Percentiles rank a stretch among this genome's conserved stretches.
Conservation (phyloP, 768 basidiomycete genomes). For the Boletus sp. region DNA sequence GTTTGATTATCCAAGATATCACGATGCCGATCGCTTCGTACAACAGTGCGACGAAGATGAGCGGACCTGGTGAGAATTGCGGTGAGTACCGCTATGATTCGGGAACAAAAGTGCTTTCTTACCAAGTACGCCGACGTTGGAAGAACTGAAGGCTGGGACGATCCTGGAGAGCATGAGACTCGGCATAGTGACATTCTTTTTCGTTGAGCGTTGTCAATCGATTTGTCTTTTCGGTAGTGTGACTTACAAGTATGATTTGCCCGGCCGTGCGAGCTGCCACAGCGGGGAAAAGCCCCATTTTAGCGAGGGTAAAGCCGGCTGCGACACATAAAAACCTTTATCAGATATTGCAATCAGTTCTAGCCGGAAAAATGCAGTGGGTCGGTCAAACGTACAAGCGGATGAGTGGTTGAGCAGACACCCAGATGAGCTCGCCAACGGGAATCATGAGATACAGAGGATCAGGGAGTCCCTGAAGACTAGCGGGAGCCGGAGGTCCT, state of each 20-base stretch:
- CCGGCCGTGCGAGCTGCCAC: constrained; percentile 59
- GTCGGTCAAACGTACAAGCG: constrained; percentile 46
- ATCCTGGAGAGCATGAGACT: constrained; percentile 72
- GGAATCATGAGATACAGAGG: constrained; percentile 22
- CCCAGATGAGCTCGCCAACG: constrained; percentile 56
- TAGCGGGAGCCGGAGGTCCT: neutral
- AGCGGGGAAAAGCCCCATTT: constrained; percentile 56
- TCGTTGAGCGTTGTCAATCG: neutral
- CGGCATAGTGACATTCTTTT: constrained; percentile 57
- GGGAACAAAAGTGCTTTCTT: constrained; percentile 8
- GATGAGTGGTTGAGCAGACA: constrained; percentile 57
- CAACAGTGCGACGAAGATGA: constrained; percentile 56
- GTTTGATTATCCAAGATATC: constrained; percentile 54
- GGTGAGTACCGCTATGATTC: neutral
- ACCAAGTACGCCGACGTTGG: constrained; percentile 59
- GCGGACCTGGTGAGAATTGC: constrained; percentile 45
- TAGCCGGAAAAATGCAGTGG: neutral
- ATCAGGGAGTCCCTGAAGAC: neutral
- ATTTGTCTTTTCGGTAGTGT: neutral
- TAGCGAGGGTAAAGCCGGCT: constrained; percentile 58
- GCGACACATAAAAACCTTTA: constrained; percentile 53
- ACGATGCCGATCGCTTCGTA: constrained; percentile 57
- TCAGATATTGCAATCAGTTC: constrained; percentile 1
- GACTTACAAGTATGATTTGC: constrained; percentile 54
- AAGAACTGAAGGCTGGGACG: constrained; percentile 58